These are phyloP conservation scores for Phytophthora niederhauseri DNA, from an alignment of 352 stramenopile genomes.

Conservation along the genomic window DNA sequence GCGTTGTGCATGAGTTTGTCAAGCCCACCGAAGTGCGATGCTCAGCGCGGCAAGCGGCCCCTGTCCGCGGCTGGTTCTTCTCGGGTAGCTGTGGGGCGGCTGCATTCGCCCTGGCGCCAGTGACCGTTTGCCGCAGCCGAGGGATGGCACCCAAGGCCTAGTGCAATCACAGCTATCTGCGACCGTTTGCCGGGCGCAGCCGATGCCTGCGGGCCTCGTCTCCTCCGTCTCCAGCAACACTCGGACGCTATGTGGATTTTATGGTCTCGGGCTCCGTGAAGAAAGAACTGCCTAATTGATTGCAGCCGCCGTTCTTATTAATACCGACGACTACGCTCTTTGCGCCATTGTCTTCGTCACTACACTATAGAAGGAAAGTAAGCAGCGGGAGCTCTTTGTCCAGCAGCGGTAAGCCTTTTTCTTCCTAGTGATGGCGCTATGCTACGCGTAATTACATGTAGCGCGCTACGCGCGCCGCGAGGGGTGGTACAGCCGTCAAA, in stretches of 20 bases:
- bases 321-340: no score
- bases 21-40: background rate
- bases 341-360: no score
- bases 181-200: background rate
- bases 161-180: background rate
- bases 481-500: constrained; percentile 26
- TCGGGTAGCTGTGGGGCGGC: background rate
- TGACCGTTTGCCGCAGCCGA: constrained; percentile 10
- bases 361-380: no score
- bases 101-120: background rate
- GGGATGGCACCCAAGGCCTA: background rate
- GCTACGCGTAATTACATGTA: background rate
- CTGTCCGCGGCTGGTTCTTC: background rate
- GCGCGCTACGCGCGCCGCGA: background rate
- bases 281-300: background rate
- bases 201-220: background rate
- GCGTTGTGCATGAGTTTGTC: background rate
- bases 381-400: no score
- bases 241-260: background rate
- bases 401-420: background rate
- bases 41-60: background rate
- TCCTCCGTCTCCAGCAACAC: background rate
- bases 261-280: background rate
- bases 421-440: constrained; percentile 10
- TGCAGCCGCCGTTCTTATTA: background rate